Evolutionary conservation across 805 yeast species (phyloP).

Genomic region (Metschnikowia peoriensis): DNA sequence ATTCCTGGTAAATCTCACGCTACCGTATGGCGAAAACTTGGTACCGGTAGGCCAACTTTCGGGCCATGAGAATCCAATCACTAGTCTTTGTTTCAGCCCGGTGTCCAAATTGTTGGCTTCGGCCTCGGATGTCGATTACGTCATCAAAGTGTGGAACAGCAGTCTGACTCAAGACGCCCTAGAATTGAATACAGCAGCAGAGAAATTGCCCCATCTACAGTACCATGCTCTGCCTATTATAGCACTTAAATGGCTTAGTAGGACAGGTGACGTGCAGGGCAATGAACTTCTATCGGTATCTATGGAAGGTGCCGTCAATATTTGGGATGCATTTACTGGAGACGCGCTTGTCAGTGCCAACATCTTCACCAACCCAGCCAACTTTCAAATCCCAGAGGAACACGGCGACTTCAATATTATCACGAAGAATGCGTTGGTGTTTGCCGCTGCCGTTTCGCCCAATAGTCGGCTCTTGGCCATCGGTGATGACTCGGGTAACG

Average conservation of each 20-base stretch:
- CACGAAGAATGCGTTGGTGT: conserved; percentile 54
- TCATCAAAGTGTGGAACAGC: conserved; percentile 74
- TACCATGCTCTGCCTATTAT: conserved; percentile 57
- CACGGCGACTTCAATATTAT: conserved; percentile 4
- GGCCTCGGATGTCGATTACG: conserved; percentile 68
- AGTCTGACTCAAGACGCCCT: conserved; percentile 51
- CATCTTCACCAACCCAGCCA: conserved; percentile 25
- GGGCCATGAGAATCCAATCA: conserved; percentile 66
- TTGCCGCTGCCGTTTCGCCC: conserved; percentile 52
- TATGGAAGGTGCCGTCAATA: conserved; percentile 64
- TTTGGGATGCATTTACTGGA: conserved; percentile 62
- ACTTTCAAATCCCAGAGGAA: conserved; percentile 20
- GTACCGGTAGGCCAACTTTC: conserved; percentile 31
- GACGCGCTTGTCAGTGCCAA: conserved; percentile 34
- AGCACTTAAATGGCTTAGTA: conserved; percentile 53
- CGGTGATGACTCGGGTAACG: conserved; percentile 64
- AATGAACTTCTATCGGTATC: conserved; percentile 40
- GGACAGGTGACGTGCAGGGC: conserved; percentile 18
- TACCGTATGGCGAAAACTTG: conserved; percentile 15
- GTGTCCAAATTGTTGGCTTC: conserved; percentile 59
- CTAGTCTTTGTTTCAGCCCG: conserved; percentile 53
- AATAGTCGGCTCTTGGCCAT: conserved; percentile 50
- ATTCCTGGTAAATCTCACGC: conserved; percentile 35
- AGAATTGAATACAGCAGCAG: conserved; percentile 24
- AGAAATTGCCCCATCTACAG: conserved; percentile 14